Percentiles rank a stretch among this genome's conserved stretches.
phyloP scores from a whole-genome alignment of 768 basidiomycete genomes.

The Leccinum sublutescens region DNA sequence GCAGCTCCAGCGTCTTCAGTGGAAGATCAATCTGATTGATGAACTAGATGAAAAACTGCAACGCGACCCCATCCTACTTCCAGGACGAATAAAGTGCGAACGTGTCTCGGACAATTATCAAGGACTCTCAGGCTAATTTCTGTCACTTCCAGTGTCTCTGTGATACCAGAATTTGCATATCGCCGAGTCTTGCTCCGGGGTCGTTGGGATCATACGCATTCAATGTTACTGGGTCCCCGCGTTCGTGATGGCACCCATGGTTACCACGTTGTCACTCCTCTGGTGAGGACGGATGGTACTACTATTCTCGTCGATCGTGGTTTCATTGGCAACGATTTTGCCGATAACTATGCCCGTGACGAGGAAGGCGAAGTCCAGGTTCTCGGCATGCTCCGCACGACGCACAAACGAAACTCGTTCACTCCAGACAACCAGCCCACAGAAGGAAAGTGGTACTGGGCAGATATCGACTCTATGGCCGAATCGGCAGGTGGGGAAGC shows the following conservation, averaged over 20 bases:
- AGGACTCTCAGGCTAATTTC: constrained; percentile 18
- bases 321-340: constrained; percentile 68
- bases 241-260: constrained; percentile 89
- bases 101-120: constrained; percentile 5
- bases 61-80: constrained; percentile 73
- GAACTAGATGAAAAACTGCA: constrained; percentile 89
- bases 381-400: constrained; percentile 83
- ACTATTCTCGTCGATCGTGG: constrained; percentile 44
- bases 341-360: constrained; percentile 35
- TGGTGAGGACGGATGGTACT: constrained; percentile 51
- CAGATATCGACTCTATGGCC: constrained; percentile 82
- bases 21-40: constrained; percentile 51
- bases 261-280: constrained; percentile 83
- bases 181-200: constrained; percentile 82
- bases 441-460: constrained; percentile 82
- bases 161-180: constrained; percentile 85
- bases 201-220: constrained; percentile 71
- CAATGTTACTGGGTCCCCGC: constrained; percentile 81
- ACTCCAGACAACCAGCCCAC: constrained; percentile 86
- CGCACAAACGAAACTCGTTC: constrained; percentile 69
- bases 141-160: constrained; percentile 50
- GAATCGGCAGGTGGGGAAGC: constrained; percentile 70
- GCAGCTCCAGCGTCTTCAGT: constrained; percentile 58
- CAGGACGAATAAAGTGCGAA: constrained; percentile 82
- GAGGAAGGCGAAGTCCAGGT: constrained; percentile 66